Evolutionary conservation across 2,329 filamentous ascomycete genomes (phyloP).

Genomic region (Fusarium virguliforme): DNA sequence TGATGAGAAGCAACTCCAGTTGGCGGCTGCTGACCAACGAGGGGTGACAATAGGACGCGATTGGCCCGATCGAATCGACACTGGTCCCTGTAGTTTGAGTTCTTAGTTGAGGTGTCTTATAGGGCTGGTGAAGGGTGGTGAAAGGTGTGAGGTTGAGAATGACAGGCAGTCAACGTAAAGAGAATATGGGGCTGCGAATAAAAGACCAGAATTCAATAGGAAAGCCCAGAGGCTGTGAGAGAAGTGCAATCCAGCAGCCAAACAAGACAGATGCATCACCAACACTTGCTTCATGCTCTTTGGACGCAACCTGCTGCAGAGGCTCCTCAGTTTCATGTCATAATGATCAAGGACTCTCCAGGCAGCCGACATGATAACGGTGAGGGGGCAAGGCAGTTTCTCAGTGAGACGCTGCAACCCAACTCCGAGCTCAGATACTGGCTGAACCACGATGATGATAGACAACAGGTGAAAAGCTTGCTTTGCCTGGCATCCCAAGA

Average conservation of each 20-base stretch:
- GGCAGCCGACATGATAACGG: neutral
- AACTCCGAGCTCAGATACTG: constrained; percentile 7
- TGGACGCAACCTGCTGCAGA: constrained; percentile 1
- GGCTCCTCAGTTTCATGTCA: neutral
- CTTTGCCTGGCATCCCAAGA: constrained; percentile 34
- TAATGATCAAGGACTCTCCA: constrained; percentile 1
- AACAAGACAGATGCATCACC: neutral
- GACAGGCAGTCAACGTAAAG: neutral
- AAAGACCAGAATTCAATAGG: neutral
- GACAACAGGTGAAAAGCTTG: constrained; percentile 9
- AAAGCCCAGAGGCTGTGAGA: neutral
- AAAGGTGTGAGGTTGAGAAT: constrained; percentile 13
- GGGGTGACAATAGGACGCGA: neutral
- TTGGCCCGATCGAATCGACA: constrained; percentile 31
- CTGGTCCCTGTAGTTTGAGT: constrained; percentile 18
- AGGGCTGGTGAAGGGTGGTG: constrained; percentile 10
- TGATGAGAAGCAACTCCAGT: constrained; percentile 13
- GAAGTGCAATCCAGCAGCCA: neutral
- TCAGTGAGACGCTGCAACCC: constrained; percentile 3
- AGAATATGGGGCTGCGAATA: constrained; percentile 2
- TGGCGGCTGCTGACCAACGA: constrained; percentile 12
- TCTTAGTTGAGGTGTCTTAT: constrained; percentile 18
- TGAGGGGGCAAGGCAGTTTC: neutral
- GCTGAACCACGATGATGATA: constrained; percentile 3
- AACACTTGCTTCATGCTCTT: neutral